Evolutionary conservation across 2,329 filamentous ascomycete genomes (phyloP).

Genomic region (Sphaerostilbella broomeana): DNA sequence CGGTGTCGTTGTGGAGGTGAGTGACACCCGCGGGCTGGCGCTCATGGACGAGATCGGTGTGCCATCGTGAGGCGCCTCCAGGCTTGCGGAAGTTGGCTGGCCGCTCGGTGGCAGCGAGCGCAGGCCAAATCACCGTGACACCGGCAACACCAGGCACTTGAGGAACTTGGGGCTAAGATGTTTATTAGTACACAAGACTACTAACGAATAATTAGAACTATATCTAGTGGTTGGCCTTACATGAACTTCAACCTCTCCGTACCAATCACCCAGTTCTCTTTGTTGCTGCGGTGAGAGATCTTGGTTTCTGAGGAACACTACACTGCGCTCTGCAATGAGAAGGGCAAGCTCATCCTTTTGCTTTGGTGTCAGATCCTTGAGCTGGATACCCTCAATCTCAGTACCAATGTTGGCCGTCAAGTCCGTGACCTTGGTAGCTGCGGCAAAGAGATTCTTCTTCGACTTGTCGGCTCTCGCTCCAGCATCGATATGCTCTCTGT

Average conservation of each 20-base stretch:
- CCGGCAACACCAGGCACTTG: slow-evolving; percentile 62
- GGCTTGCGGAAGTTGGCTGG: slow-evolving; percentile 58
- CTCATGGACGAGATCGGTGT: slow-evolving; percentile 66
- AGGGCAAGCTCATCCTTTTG: slow-evolving; percentile 57
- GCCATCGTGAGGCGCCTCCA: slow-evolving; percentile 62
- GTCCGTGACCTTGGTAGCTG: slow-evolving; percentile 57
- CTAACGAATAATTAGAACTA: too few species aligned
- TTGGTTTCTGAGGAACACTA: slow-evolving; percentile 63
- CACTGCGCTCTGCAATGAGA: slow-evolving; percentile 56
- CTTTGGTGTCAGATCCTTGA: slow-evolving; percentile 53
- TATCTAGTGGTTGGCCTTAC: slow-evolving; percentile 44
- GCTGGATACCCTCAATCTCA: slow-evolving; percentile 56
- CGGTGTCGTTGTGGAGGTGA: slow-evolving; percentile 62
- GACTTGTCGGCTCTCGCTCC: slow-evolving; percentile 58
- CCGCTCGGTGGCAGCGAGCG: slow-evolving; percentile 55
- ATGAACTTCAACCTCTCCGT: slow-evolving; percentile 61
- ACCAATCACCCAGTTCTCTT: slow-evolving; percentile 55
- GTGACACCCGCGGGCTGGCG: slow-evolving; percentile 64
- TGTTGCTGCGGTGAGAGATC: slow-evolving; percentile 56
- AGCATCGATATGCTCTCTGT: slow-evolving; percentile 51
- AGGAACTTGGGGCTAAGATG: slow-evolving; percentile 56
- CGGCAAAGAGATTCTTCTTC: slow-evolving; percentile 53
- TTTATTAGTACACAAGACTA: background rate
- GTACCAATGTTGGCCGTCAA: slow-evolving; percentile 58
- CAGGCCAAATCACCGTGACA: slow-evolving; percentile 64